Conservation (phyloP, 2,329 filamentous ascomycete genomes). For the Pyricularia grisea region DNA sequence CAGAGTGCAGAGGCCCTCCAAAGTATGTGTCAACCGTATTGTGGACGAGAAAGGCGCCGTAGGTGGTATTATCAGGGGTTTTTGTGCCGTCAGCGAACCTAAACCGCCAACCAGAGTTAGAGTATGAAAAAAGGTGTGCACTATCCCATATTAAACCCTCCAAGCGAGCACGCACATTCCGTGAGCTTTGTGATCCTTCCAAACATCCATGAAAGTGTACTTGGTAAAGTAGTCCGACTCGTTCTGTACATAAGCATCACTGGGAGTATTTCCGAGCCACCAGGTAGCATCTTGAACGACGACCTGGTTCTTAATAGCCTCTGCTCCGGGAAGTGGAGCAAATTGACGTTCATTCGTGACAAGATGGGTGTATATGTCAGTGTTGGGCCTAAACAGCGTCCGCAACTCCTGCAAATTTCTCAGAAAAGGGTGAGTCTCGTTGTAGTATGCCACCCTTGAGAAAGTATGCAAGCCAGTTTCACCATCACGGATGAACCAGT, state of each 20-base stretch:
- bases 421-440: conserved; percentile 43
- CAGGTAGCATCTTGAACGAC: conserved; percentile 56
- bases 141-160: background rate
- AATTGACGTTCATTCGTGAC: conserved; percentile 46
- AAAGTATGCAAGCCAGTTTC: conserved; percentile 23
- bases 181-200: conserved; percentile 48
- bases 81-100: conserved; percentile 24
- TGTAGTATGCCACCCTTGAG: conserved; percentile 49
- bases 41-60: conserved; percentile 54
- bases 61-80: conserved; percentile 31
- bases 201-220: conserved; percentile 39
- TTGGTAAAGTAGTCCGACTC: conserved; percentile 57
- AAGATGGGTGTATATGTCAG: conserved; percentile 51
- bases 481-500: conserved; percentile 53
- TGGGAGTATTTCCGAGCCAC: conserved; percentile 43
- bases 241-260: conserved; percentile 45
- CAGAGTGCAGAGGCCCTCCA: conserved; percentile 52
- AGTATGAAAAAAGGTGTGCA: background rate
- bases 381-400: conserved; percentile 51
- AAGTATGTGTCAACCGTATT: conserved; percentile 56
- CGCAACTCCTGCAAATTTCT: conserved; percentile 52
- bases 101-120: background rate
- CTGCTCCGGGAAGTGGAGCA: conserved; percentile 37
- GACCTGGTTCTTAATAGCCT: conserved; percentile 18
- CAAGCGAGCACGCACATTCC: conserved; percentile 20